Base-by-base conservation (phyloP, 176 grass and related monocot species). In the Oryza rufipogon region DNA sequence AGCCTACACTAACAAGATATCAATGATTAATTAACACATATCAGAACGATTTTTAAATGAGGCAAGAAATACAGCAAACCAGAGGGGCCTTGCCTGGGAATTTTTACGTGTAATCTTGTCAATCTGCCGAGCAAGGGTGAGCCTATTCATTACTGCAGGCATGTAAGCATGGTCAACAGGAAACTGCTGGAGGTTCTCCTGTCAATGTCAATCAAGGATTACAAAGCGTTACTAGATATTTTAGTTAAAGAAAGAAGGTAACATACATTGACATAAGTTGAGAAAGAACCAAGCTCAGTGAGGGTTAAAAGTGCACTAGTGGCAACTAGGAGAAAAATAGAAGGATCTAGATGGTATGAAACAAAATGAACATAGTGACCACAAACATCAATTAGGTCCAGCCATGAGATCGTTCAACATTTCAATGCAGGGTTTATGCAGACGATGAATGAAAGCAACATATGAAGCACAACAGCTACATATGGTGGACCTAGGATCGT, bases 131-230 rank as follows among this genome's bases (percentile, higher is more conserved):
- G 95, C 95, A 77, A 97, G 83, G 17, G 92, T 91, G 49, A 97
- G 79, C 48, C 92, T 87, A 80, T 82, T 91, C 79, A 85, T 87
- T 75, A 97, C 76, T 74, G 84, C 92, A 83, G 90, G 81, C 88
- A 97, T 97, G 79, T 94, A 97, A 26, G 88, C 66, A 78, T 87
- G 80, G 82, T 97, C 86, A 54, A 97, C 73, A 83, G 95, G 95
- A 87, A 97, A 97, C 56, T 97, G 95, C 66, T 80, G 85, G 77
- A 97, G 79, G 87, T 88, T 97, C 76, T 97, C 95, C 95, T 97
- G 88, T 68, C 60, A 74, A 65, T 69, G 75, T 77, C 51, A 92
- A 74, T 36, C 80, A 89, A 70, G 12, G 15, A 44, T 79, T 65
- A 86, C 41, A 70, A 85, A 67, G 8, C 61, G 11, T 79, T 15